Evolutionary conservation across 768 basidiomycete genomes (phyloP).

Genomic region (Leccinellum luteum): DNA sequence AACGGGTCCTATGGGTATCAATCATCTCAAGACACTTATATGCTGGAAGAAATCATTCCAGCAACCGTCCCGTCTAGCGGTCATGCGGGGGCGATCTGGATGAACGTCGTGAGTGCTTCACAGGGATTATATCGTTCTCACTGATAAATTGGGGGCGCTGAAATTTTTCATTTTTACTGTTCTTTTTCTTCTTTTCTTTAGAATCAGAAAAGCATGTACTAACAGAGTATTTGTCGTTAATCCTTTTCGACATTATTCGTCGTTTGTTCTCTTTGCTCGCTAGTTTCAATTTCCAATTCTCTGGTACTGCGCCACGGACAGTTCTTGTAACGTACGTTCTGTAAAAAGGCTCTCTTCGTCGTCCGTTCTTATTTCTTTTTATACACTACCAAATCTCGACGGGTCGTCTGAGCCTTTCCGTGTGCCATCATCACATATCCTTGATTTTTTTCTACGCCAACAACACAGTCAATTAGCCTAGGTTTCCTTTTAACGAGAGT

Average conservation of each 20-base stretch:
- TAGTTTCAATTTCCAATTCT: constrained; percentile 1
- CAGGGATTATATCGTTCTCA: constrained; percentile 28
- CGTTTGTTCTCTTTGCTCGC: constrained; percentile 4
- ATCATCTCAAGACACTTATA: constrained; percentile 58
- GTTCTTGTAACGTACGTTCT: constrained; percentile 22
- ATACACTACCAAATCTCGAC: constrained; percentile 14
- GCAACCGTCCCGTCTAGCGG: constrained; percentile 29
- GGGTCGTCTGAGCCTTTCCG: constrained; percentile 1
- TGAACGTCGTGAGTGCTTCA: constrained; percentile 42
- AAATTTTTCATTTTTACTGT: background rate
- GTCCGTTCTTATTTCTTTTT: constrained; percentile 35
- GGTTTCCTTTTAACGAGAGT: constrained; percentile 13
- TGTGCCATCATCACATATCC: constrained; percentile 11
- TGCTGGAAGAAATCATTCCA: constrained; percentile 65
- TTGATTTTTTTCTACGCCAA: background rate
- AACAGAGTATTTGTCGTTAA: constrained; percentile 4
- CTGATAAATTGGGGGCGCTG: constrained; percentile 25
- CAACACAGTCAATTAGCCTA: constrained; percentile 16
- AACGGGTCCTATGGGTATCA: constrained; percentile 54
- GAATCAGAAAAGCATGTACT: constrained; percentile 25
- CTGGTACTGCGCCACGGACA: constrained; percentile 7
- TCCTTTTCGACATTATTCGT: background rate
- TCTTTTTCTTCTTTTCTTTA: constrained; percentile 5
- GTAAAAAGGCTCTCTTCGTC: constrained; percentile 5
- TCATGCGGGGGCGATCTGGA: constrained; percentile 39